Conservation (phyloP, 2,329 filamentous ascomycete genomes). For the Conoideocrella luteorostrata region DNA sequence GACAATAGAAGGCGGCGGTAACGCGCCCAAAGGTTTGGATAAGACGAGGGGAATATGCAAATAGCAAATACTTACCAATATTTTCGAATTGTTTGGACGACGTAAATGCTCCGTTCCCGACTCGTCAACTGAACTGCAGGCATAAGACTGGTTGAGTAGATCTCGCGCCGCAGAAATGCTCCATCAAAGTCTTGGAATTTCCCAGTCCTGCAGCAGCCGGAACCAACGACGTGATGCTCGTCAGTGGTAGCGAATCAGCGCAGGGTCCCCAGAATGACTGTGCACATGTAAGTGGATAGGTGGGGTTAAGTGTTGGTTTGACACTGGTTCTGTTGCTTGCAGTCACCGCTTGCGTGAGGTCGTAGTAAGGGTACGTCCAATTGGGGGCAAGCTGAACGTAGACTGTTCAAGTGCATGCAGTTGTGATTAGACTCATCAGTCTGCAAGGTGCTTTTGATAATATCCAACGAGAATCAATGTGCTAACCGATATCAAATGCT, state of each 20-base stretch:
- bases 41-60: neutral
- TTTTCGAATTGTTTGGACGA: neutral
- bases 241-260: neutral
- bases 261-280: neutral
- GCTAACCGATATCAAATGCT: too few relatives aligned
- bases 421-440: neutral
- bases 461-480: too few relatives aligned
- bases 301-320: neutral
- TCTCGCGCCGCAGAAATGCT: neutral
- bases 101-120: neutral
- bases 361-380: too few relatives aligned
- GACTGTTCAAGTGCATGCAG: neutral
- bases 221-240: neutral
- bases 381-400: too few relatives aligned
- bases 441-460: too few relatives aligned
- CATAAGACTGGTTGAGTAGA: neutral
- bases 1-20: constrained; percentile 1
- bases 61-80: neutral
- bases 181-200: neutral
- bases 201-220: neutral
- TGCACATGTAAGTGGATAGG: neutral
- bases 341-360: neutral
- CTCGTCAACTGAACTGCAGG: neutral
- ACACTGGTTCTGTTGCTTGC: neutral
- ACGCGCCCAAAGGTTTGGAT: neutral